Evolutionary conservation across 495 filamentous ascomycete species (phyloP), one percentile per base, ranked within the genome.

Genomic region (Aspergillus sparsus): DNA sequence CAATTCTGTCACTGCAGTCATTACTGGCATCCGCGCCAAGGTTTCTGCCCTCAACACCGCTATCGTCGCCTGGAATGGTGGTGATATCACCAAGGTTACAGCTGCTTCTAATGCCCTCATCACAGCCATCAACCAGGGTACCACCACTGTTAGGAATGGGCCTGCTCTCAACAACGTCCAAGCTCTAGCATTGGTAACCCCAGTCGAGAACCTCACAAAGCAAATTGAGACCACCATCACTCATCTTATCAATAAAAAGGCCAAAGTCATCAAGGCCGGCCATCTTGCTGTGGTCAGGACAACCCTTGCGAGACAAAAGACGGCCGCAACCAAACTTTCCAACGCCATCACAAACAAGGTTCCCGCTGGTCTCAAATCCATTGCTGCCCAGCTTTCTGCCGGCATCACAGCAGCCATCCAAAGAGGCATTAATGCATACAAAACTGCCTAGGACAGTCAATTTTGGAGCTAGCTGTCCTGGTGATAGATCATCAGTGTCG

Each of bases 241-340:
- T 4, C 68, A 73, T 54, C 56, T 79, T 34, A 64, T 67, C 49
- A 49, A 53, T 47, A 77, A 77, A 69, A 77, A 76, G 65, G 31
- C 37, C 15, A 44, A 66, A 31, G 69, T 79, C 55, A 70, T 71
- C 51, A 55, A 69, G 27, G 71, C 74, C 31, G 64, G 64, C 33
- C 55, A 68, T 12, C 77, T 71, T 53, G 53, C 55, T 2, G 39
- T 45, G 7, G 59, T 76, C 53, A 63, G 71, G 33, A 41, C 49
- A 8, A 47, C 63, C 12, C 66, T 78, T 34, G 36, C 58, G n/a
- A 50, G 64, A 11, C 68, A 75, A 51, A 65, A 66, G 21, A 54
- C 55, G 55, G 76, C 74, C 34, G 69, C 73, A 53, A 62, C 71
- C 47, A 49, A 39, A 31, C 67, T 78, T 16, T 66, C 76, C 7